Evolutionary conservation across 805 yeast genomes (phyloP), one percentile per base, ranked within the genome.

Genomic region (Teunomyces gatunensis): DNA sequence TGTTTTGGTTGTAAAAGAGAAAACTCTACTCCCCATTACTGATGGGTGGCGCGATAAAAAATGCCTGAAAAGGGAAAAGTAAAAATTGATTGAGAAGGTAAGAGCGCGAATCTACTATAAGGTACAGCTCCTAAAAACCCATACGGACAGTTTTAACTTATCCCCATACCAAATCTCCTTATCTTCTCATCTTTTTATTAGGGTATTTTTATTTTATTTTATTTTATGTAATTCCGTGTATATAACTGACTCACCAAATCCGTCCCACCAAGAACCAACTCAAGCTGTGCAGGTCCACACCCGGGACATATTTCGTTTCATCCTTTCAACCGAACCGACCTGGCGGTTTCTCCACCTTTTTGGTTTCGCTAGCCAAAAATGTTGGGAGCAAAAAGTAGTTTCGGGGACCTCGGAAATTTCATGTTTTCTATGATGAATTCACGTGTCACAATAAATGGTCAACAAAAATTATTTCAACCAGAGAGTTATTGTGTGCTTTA

Each of bases 321-420:
- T 27, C 40, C 40, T 11, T 37, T 37, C 40, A 37, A 37, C 39
- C 39, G 39, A 35, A 7, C 3, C 13, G 6, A 17, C 27, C 23
- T 17, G 3, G 39, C 23, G 13, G 18, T 13, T 12, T 37, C 40
- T 37, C 40, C 40, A 37, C 40, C 17, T 37, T 23, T 37, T 32
- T 32, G 5, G 18, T 32, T 13, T 12, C 17, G 40, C 40, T 12
- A 37, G 6, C 29, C 27, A 37, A 37, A 37, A 37, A 21, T 37
- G 40, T 37, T 37, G 40, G 40, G 40, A 37, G 17, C 11, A 5
- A 11, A 13, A 13, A 5, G 11, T 15, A 23, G 6, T 20, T 37
- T 37, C 40, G 28, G 40, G 27, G 10, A 9, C 29, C 40, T 37
- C 40, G 40, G 40, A 37, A 37, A 23, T 37, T 10, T 21, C 17